These are phyloP conservation scores for Xanthoconium stramineum DNA, from an alignment of 768 basidiomycete genomes.

Conservation along the genomic window DNA sequence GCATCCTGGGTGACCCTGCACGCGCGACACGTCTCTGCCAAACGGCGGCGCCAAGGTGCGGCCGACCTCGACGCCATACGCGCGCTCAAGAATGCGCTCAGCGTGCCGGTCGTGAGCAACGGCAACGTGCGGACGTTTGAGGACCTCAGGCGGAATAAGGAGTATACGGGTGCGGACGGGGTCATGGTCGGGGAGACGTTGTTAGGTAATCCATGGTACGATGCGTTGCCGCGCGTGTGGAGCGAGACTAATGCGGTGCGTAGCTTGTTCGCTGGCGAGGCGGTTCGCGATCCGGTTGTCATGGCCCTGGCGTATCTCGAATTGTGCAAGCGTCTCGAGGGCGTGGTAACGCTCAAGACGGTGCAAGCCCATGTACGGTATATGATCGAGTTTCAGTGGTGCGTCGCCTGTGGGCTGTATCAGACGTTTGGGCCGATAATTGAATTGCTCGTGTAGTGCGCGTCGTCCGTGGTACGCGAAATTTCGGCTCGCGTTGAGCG, in stretches of 20 bases:
- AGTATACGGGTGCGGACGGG: slow-evolving; percentile 63
- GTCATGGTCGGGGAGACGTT: slow-evolving; percentile 82
- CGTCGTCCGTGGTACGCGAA: slow-evolving; percentile 56
- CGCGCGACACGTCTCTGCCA: slow-evolving; percentile 68
- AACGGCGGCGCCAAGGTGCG: slow-evolving; percentile 65
- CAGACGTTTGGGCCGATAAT: background rate
- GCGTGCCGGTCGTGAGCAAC: slow-evolving; percentile 68
- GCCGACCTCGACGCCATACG: slow-evolving; percentile 65
- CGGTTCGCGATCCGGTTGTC: slow-evolving; percentile 57
- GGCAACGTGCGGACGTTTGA: slow-evolving; percentile 67
- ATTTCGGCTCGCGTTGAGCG: slow-evolving; percentile 46
- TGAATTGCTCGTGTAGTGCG: slow-evolving; percentile 21
- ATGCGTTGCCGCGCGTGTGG: background rate
- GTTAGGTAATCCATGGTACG: slow-evolving; percentile 68
- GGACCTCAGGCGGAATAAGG: slow-evolving; percentile 54
- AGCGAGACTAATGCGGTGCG: background rate
- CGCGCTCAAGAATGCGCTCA: slow-evolving; percentile 47
- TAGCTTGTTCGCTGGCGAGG: slow-evolving; percentile 55
- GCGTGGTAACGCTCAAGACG: slow-evolving; percentile 45
- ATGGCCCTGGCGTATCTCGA: slow-evolving; percentile 70
- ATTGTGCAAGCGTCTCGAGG: slow-evolving; percentile 52
- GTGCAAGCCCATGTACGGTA: slow-evolving; percentile 65
- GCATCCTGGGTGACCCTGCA: slow-evolving; percentile 72
- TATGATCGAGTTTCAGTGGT: slow-evolving; percentile 71
- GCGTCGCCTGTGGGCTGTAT: slow-evolving; percentile 14